Conservation (phyloP, 2,329 filamentous ascomycete species). For the Claviceps cyperi region DNA sequence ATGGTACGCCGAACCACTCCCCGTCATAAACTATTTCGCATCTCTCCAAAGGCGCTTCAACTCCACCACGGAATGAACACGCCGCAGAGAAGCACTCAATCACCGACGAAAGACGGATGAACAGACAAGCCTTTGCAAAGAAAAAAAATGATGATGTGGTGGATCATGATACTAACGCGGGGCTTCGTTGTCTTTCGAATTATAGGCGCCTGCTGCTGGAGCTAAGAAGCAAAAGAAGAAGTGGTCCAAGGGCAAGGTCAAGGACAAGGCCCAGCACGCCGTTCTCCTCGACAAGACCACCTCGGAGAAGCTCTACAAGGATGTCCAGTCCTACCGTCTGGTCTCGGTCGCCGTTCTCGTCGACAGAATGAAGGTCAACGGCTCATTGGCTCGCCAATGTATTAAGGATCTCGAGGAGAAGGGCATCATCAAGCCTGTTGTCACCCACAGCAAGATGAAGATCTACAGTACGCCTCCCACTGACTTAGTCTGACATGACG, state of each 20-base stretch:
- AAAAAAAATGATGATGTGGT: conserved; percentile 12
- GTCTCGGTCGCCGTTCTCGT: conserved; percentile 97
- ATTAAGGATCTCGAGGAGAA: conserved; percentile 91
- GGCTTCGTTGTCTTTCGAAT: neutral
- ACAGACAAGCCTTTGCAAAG: neutral
- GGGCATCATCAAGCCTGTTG: conserved; percentile 96
- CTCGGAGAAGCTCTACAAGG: conserved; percentile 98
- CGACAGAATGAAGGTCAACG: conserved; percentile 99
- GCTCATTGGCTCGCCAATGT: conserved; percentile 82
- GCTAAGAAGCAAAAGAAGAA: conserved; percentile 39
- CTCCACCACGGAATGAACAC: neutral
- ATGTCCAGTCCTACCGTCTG: conserved; percentile 99
- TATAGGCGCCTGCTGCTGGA: conserved; percentile 30
- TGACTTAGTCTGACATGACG: neutral
- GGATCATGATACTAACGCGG: conserved; percentile 6
- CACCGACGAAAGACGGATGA: neutral
- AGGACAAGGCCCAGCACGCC: conserved; percentile 99
- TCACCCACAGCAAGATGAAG: conserved; percentile 91
- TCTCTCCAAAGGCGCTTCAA: neutral
- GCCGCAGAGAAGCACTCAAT: neutral
- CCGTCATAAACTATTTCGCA: neutral
- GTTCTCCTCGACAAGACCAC: conserved; percentile 97
- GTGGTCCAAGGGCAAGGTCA: conserved; percentile 57
- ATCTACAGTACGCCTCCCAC: conserved; percentile 64
- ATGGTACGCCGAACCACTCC: conserved; percentile 22